Evolutionary conservation across 2,329 filamentous ascomycete species (phyloP).

Genomic region (Alternaria postmessia): DNA sequence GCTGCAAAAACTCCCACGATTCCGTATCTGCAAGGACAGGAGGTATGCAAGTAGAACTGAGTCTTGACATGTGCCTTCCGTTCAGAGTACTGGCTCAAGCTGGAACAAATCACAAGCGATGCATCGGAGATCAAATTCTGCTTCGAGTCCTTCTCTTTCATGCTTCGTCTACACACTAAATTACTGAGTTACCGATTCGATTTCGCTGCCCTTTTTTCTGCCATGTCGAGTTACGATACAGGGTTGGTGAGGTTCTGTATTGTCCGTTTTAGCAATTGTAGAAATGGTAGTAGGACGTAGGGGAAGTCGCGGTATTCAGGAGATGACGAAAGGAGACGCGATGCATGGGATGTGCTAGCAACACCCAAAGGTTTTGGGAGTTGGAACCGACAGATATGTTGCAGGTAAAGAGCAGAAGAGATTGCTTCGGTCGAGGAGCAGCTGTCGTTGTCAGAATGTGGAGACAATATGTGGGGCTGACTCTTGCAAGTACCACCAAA

Average conservation of each 20-base stretch:
- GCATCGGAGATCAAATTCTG: not conserved
- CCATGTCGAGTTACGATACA: not conserved
- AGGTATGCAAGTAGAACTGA: not conserved
- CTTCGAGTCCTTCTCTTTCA: not conserved
- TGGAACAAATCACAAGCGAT: not conserved
- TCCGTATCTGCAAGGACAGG: not conserved
- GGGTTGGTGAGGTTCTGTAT: not conserved
- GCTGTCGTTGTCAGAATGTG: not conserved
- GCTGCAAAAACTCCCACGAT: not conserved
- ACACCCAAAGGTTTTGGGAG: not conserved
- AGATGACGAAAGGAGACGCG: not conserved
- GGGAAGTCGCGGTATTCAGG: not conserved
- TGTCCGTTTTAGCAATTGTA: not conserved
- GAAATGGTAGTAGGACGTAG: not conserved
- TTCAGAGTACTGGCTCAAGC: not conserved
- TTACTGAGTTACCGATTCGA: too few relatives aligned
- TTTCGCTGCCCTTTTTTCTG: too few relatives aligned
- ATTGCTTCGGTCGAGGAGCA: not conserved
- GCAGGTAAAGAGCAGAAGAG: not conserved
- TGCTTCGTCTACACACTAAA: too few relatives aligned
- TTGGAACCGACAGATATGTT: not conserved
- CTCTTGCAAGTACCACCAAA: too few relatives aligned
- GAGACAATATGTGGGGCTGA: not conserved
- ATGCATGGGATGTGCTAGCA: not conserved
- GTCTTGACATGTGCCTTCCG: not conserved